These are phyloP conservation scores for Penicillium capsulatum DNA, from an alignment of 2,329 filamentous ascomycete genomes.

Conservation along the genomic window DNA sequence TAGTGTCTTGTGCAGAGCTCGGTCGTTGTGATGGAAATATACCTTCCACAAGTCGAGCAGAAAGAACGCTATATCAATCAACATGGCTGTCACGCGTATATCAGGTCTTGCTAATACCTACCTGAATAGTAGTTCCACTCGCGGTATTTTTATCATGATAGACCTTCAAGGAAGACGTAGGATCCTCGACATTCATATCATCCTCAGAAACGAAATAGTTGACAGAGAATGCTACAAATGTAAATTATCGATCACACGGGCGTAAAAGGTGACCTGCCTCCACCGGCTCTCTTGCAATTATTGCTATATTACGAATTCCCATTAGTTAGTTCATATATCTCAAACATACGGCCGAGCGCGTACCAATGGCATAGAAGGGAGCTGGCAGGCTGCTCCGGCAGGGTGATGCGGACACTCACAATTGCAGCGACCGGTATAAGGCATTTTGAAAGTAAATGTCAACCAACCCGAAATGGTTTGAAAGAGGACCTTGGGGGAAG, in stretches of 20 bases:
- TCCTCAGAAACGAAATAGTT: constrained; percentile 21
- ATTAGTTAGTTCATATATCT: not conserved
- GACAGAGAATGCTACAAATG: constrained; percentile 20
- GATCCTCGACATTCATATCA: constrained; percentile 19
- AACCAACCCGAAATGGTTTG: not conserved
- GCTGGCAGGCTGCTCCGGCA: constrained; percentile 16
- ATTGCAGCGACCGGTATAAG: constrained; percentile 25
- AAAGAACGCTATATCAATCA: constrained; percentile 18
- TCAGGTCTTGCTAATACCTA: too few species aligned
- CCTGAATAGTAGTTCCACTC: constrained; percentile 14
- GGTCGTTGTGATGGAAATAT: too few species aligned
- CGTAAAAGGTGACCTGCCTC: constrained; percentile 12
- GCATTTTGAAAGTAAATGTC: constrained; percentile 10
- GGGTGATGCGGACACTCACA: constrained; percentile 21
- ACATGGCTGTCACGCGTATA: too few species aligned
- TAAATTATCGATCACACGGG: not conserved
- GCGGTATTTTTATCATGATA: constrained; percentile 17
- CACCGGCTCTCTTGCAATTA: constrained; percentile 20
- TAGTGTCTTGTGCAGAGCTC: too few species aligned
- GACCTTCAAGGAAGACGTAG: constrained; percentile 6
- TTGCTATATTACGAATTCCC: constrained; percentile 5
- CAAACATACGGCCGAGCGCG: too few species aligned
- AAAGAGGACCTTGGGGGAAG: not conserved
- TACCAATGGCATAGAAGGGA: constrained; percentile 24
- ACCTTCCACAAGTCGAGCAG: constrained; percentile 25